Percentiles rank a stretch among this genome's conserved stretches.
Conservation (phyloP, 257 asterid genomes). For the Echites panduratus region DNA sequence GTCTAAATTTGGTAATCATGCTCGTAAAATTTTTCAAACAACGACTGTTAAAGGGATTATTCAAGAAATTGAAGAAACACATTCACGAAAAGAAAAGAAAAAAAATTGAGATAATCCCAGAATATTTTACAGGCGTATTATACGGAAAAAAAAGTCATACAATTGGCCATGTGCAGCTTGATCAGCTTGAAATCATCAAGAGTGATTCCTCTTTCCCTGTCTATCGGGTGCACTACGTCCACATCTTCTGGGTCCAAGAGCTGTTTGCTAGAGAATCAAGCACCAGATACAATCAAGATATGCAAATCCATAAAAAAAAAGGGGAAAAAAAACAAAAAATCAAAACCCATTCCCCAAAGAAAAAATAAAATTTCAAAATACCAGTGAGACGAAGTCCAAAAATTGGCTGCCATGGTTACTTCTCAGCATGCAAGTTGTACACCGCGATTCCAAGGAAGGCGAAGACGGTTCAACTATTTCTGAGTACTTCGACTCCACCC, state of each 20-base stretch:
- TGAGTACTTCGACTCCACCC: background rate
- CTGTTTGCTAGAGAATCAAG: constrained; percentile 47
- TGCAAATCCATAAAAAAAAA: background rate
- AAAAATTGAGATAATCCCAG: background rate
- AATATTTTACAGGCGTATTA: background rate
- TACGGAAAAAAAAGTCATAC: constrained; percentile 27
- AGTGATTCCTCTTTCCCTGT: constrained; percentile 77
- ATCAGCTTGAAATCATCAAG: constrained; percentile 87
- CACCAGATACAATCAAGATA: background rate
- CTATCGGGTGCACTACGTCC: constrained; percentile 66
- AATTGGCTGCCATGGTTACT: constrained; percentile 75
- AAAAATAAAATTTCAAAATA: constrained; percentile 16
- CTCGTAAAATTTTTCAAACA: background rate
- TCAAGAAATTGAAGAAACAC: background rate
- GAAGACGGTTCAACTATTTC: background rate
- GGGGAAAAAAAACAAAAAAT: too few species aligned
- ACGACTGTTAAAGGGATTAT: background rate
- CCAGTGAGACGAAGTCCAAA: constrained; percentile 95
- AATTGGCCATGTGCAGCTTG: constrained; percentile 75
- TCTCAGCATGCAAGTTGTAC: background rate
- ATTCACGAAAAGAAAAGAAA: background rate
- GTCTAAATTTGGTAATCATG: background rate
- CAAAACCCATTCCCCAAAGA: background rate
- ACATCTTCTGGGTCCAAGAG: constrained; percentile 77
- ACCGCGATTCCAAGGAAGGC: background rate